Base-by-base conservation (phyloP, 495 filamentous ascomycete species). In the Podospora fimiseda region DNA sequence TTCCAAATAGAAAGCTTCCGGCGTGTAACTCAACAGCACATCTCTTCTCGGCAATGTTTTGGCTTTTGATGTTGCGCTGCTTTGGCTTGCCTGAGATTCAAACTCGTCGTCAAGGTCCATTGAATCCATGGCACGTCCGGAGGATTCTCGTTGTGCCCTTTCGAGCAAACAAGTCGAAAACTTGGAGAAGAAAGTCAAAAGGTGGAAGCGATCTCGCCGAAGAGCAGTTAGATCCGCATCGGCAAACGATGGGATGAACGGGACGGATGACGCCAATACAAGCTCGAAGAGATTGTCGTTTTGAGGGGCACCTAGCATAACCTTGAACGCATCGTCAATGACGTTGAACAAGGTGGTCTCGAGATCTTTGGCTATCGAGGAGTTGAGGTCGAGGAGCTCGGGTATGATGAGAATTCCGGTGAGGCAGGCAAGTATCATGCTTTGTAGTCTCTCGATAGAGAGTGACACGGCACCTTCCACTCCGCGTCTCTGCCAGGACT, bases 21-120 rank as follows among this genome's bases (percentile, higher is more conserved):
- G 49, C 48, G 76, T 73, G 30, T 75, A 65, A 50, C 70, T 55
- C 20, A 81, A 64, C 0, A 65, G 56, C 39, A 76, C 53, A 50
- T 82, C 71, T 49, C 73, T 62, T 50, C 83, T 66, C 16, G 76
- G 70, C 24, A 80, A 59, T 1, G 68, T 60, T 15, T 59, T 41
- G 20, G 48, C 52, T 38, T 63, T 69, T 14, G 63, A 56, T 2
- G 62, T 60, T 16, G 56, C 38, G 61, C 69, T 74, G 43, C 53
- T 67, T 37, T 74, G 73, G 55, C 76, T 83, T 43, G 63, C 60
- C 43, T 82, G 75, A 2, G 76, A 76, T 22, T 81, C 78, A 22
- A 90, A 83, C 13, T 77, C 79, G 47, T 85, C 81, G 56, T 95
- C 90, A 19, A 95, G 62, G 51, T 95, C 90, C 87, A 95, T 90